Evolutionary conservation across 257 asterid species (phyloP), one percentile per base, ranked within the genome.

Genomic region (Lycium barbarum): DNA sequence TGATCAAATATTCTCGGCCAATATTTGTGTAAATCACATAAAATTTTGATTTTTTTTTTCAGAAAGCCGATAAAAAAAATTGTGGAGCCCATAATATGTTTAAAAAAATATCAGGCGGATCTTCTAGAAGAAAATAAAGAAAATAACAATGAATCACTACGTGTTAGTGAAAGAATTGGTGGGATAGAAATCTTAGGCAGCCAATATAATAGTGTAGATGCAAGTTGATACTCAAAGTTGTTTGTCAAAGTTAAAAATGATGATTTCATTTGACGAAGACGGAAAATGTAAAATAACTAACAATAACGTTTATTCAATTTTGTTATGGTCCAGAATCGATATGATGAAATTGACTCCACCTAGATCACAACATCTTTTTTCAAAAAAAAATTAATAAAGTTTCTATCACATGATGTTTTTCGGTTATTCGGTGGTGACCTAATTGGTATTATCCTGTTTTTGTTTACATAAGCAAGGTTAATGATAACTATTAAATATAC

Each of bases 241-340:
- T 22, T 74, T 74, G 81, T 74, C 62, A 11, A 49, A 49, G 40
- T 49, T 10, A 20, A 22, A 74, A 49, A 49, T 74, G 81, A 74
- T 74, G 81, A 74, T 74, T 51, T 74, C 43, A 74, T 74, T 74
- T 13, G 81, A 74, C 62, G 14, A 22, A 74, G 81, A 74, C 61
- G 2, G 14, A 74, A 22, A 74, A 49, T 49, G 49, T 13, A 74
- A 67, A 74, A 49, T 12, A 74, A 22, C 22, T 51, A 49, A 22
- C 11, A 0, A 6, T 20, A 2, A 3, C 1, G 10, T 49, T 51
- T 47, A 22, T 49, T 47, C 18, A 20, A 11, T 54, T 73, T 74
- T 20, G 81, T 22, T 74, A 6, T 22, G 62, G 61, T 74, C 62
- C 22, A 49, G 33, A 74, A 22, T 74, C 1, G n/a, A 74, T 49